phyloP scores from a whole-genome alignment of 2,329 filamentous ascomycete species.

The Tolypocladium guangdongense region DNA sequence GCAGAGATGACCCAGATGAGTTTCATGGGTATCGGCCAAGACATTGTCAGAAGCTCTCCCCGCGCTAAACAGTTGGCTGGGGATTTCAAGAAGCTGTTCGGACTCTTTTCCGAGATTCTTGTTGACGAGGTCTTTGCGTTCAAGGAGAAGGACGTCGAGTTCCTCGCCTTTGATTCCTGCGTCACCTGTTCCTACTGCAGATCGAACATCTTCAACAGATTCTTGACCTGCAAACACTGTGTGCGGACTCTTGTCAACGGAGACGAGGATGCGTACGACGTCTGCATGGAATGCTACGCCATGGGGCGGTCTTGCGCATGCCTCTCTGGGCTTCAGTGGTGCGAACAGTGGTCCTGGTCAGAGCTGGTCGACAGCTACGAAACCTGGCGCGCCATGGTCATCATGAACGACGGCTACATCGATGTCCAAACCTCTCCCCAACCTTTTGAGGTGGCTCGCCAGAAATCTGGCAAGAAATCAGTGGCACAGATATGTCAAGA shows the following conservation, averaged over 20 bases:
- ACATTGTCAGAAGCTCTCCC: constrained; percentile 29
- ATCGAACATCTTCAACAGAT: constrained; percentile 94
- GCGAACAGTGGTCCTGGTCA: constrained; percentile 84
- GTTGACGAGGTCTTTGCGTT: constrained; percentile 77
- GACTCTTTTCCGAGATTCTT: constrained; percentile 66
- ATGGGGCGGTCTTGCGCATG: constrained; percentile 92
- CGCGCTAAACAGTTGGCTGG: constrained; percentile 59
- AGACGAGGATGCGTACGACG: constrained; percentile 78
- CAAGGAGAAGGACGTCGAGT: constrained; percentile 62
- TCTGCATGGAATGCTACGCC: constrained; percentile 98
- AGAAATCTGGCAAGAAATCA: constrained; percentile 60
- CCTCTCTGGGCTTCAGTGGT: constrained; percentile 77
- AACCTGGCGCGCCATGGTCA: constrained; percentile 67
- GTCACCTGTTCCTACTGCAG: constrained; percentile 94
- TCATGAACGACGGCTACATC: constrained; percentile 58
- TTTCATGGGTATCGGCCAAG: constrained; percentile 35
- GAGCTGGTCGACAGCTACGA: constrained; percentile 71
- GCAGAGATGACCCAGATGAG: constrained; percentile 33
- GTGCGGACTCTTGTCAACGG: constrained; percentile 54
- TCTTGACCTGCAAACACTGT: constrained; percentile 84
- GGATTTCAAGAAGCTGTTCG: constrained; percentile 75
- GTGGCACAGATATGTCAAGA: constrained; percentile 91
- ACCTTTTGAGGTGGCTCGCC: constrained; percentile 59
- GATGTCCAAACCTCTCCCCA: constrained; percentile 56
- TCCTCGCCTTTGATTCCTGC: constrained; percentile 74